Evolutionary conservation across 2,329 filamentous ascomycete species (phyloP).

Genomic region (Penicillium freii): DNA sequence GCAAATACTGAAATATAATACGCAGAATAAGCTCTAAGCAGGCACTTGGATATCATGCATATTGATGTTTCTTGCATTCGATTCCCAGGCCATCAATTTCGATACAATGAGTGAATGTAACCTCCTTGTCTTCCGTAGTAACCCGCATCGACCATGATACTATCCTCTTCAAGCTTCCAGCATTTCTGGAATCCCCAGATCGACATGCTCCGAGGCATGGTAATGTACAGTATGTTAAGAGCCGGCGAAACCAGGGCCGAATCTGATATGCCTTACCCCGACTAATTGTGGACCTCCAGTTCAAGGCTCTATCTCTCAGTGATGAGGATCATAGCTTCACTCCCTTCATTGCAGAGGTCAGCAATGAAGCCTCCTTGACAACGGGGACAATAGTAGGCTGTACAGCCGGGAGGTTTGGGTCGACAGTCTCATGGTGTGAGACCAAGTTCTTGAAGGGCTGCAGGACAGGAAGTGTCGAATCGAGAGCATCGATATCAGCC

Average conservation of each 20-base stretch:
- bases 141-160: neutral
- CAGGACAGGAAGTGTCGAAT: conserved; percentile 1
- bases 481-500: conserved; percentile 6
- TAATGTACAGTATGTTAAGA: neutral
- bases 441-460: conserved; percentile 3
- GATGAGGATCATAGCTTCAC: neutral
- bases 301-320: neutral
- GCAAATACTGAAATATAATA: neutral
- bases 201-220: neutral
- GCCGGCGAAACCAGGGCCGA: neutral
- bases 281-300: neutral
- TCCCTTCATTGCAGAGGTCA: neutral
- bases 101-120: neutral
- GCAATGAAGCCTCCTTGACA: neutral
- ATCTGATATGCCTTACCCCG: neutral
- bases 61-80: neutral
- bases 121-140: neutral
- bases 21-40: neutral
- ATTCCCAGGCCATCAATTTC: too few species aligned
- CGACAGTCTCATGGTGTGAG: neutral
- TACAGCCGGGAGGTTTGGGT: neutral
- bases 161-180: neutral
- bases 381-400: neutral
- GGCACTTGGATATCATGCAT: neutral
- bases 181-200: neutral